Conservation (phyloP, 1,284 basidiomycete genomes). For the Cerrena zonata region DNA sequence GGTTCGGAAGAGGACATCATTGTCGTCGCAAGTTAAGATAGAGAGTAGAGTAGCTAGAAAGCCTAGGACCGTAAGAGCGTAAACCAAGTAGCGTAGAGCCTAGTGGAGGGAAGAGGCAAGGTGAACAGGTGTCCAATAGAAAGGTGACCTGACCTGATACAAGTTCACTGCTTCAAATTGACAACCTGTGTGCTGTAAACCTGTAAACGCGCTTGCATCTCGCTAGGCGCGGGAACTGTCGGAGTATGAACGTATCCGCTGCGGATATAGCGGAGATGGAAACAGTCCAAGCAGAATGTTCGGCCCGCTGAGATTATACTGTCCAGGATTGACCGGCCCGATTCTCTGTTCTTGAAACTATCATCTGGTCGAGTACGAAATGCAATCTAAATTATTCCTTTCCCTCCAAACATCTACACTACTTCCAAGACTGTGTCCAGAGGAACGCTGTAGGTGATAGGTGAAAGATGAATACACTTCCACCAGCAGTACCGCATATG, state of each 20-base stretch:
- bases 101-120: not conserved
- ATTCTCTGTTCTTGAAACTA: not conserved
- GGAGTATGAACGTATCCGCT: too few species aligned
- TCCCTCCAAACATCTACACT: not conserved
- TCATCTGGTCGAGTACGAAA: not conserved
- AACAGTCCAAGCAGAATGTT: too few species aligned
- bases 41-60: not conserved
- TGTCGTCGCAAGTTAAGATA: conserved; percentile 1
- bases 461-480: conserved; percentile 17
- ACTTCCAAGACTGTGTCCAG: not conserved
- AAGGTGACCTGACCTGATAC: not conserved
- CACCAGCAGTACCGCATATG: conserved; percentile 35
- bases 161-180: not conserved
- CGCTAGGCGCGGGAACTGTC: too few species aligned
- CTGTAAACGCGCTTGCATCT: not conserved
- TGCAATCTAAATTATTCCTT: not conserved
- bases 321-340: too few species aligned
- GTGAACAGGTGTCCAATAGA: not conserved
- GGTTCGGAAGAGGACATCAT: conserved; percentile 46
- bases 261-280: too few species aligned
- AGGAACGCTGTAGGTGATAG: not conserved
- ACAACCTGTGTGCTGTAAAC: not conserved
- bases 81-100: not conserved
- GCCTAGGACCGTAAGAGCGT: not conserved
- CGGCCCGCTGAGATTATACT: too few species aligned